A percentile compares a stretch with the other conserved stretches of the same genome.
Conservation (phyloP, 768 basidiomycete species). For the Lyophyllum semitale region DNA sequence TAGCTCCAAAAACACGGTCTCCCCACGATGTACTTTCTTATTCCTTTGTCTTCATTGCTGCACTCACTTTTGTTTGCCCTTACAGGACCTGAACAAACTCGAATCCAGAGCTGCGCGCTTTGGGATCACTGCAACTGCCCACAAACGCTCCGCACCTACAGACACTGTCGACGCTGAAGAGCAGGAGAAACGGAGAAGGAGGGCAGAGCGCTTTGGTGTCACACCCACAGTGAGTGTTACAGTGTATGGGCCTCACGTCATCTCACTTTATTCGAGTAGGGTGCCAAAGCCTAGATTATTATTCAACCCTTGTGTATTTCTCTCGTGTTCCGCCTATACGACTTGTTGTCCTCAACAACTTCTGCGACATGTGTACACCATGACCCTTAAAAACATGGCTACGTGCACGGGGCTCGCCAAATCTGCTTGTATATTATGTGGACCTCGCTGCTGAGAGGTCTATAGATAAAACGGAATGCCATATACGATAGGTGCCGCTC, state of each 20-base stretch:
- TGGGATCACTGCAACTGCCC: constrained; percentile 30
- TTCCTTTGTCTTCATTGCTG: background rate
- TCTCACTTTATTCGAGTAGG: background rate
- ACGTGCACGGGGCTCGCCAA: no score
- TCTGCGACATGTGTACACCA: no score
- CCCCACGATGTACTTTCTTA: constrained; percentile 15
- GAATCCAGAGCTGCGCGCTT: constrained; percentile 59
- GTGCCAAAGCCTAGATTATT: background rate
- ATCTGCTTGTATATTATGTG: no score
- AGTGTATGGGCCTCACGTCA: background rate
- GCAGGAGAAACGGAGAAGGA: constrained; percentile 54
- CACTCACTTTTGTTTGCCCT: constrained; percentile 4
- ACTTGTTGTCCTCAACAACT: no score
- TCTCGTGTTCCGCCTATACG: background rate
- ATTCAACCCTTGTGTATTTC: no score
- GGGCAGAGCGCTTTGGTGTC: constrained; percentile 65
- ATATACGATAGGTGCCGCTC: constrained; percentile 93
- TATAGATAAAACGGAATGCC: constrained; percentile 91
- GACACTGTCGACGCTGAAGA: constrained; percentile 60
- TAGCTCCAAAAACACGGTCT: constrained; percentile 22
- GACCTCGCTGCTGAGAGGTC: no score
- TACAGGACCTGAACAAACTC: constrained; percentile 51
- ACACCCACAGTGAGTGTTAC: background rate
- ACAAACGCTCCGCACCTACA: constrained; percentile 36
- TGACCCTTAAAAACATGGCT: no score